These are phyloP conservation scores for Aspergillus eucalypticola DNA, from an alignment of 2,329 filamentous ascomycete species.

Conservation along the genomic window DNA sequence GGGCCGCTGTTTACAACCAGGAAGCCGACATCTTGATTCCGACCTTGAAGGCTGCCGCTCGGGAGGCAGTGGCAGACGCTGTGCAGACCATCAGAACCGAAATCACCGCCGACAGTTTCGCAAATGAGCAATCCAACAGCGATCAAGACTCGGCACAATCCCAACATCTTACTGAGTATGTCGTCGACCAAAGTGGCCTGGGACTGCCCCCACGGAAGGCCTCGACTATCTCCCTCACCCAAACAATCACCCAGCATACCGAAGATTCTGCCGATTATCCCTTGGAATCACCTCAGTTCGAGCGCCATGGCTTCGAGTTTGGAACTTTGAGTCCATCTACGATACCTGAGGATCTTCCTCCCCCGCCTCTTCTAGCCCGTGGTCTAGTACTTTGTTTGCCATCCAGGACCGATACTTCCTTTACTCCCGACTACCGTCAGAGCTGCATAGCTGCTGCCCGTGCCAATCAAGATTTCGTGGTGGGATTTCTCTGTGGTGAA, in stretches of 20 bases:
- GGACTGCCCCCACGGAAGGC: constrained; percentile 35
- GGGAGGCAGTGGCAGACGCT: constrained; percentile 42
- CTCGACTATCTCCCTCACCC: constrained; percentile 46
- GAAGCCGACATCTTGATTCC: constrained; percentile 46
- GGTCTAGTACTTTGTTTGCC: constrained; percentile 41
- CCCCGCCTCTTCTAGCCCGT: constrained; percentile 38
- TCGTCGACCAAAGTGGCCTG: constrained; percentile 18
- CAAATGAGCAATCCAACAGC: constrained; percentile 19
- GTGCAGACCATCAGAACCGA: constrained; percentile 44
- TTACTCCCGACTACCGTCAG: constrained; percentile 36
- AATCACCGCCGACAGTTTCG: constrained; percentile 34
- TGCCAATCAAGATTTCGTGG: constrained; percentile 43
- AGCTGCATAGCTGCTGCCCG: constrained; percentile 40
- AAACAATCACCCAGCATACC: constrained; percentile 40
- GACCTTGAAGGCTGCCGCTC: constrained; percentile 43
- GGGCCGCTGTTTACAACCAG: constrained; percentile 37
- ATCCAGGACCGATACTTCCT: constrained; percentile 30
- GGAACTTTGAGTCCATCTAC: constrained; percentile 15
- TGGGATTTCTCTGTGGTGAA: constrained; percentile 39
- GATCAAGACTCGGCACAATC: constrained; percentile 16
- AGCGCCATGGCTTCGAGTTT: constrained; percentile 14
- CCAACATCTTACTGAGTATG: constrained; percentile 29
- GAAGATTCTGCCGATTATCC: constrained; percentile 28
- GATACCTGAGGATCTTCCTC: constrained; percentile 29
- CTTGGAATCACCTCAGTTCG: constrained; percentile 14